These are phyloP conservation scores for Globisporangium alternatum DNA, from an alignment of 352 stramenopile genomes.

Conservation along the genomic window DNA sequence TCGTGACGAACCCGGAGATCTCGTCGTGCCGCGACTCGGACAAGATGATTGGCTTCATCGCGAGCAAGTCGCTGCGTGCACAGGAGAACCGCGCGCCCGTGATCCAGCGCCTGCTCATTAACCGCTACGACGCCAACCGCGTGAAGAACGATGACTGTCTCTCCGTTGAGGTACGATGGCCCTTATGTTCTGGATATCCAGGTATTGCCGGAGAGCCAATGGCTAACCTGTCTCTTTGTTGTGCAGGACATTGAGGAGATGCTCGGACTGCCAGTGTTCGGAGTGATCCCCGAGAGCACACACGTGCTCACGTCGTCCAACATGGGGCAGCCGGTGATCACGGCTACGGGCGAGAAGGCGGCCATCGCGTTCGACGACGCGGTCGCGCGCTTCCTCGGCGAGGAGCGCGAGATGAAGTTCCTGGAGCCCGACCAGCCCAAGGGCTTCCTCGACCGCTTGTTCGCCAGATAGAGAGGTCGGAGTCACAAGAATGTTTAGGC, in stretches of 20 bases:
- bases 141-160: slow-evolving; percentile 89
- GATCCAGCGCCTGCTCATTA: slow-evolving; percentile 86
- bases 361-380: slow-evolving; percentile 86
- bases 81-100: slow-evolving; percentile 77
- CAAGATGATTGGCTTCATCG: slow-evolving; percentile 96
- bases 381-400: slow-evolving; percentile 88
- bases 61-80: slow-evolving; percentile 83
- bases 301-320: slow-evolving; percentile 92
- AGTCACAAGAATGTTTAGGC: neutral
- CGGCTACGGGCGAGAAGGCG: slow-evolving; percentile 61
- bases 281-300: slow-evolving; percentile 89
- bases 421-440: slow-evolving; percentile 82
- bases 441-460: slow-evolving; percentile 72
- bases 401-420: slow-evolving; percentile 86
- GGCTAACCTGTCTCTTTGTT: neutral
- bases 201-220: neutral
- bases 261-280: slow-evolving; percentile 86
- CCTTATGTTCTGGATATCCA: neutral
- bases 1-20: slow-evolving; percentile 94
- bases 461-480: slow-evolving; percentile 30
- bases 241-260: slow-evolving; percentile 90
- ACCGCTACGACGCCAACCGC: slow-evolving; percentile 88
- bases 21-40: slow-evolving; percentile 91
- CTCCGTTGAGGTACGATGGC: slow-evolving; percentile 63
- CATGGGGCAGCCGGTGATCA: slow-evolving; percentile 91